Conservation (phyloP, 768 basidiomycete genomes). For the Favolaschia claudopus region DNA sequence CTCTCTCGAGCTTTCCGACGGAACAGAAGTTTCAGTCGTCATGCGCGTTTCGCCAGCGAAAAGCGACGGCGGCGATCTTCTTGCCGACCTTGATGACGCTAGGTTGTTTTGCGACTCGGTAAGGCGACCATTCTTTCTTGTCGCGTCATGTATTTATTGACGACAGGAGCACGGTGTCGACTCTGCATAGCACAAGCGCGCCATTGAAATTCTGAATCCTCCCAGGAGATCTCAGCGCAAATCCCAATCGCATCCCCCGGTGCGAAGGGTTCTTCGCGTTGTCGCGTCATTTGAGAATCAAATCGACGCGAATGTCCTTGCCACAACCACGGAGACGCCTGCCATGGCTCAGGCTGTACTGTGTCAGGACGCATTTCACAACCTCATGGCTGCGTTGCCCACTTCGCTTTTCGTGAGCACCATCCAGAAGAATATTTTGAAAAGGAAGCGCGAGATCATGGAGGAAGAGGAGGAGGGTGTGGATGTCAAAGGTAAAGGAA, state of each 20-base stretch:
- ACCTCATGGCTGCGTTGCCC: too few species aligned
- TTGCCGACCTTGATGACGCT: not conserved
- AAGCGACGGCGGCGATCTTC: not conserved
- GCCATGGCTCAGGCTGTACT: too few species aligned
- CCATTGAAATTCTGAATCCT: not conserved
- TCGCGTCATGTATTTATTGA: too few species aligned
- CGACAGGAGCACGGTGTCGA: not conserved
- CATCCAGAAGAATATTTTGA: too few species aligned
- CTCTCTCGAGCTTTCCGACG: constrained; percentile 43
- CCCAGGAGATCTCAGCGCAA: not conserved
- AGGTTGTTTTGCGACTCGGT: not conserved
- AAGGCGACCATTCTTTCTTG: not conserved
- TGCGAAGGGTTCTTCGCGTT: not conserved
- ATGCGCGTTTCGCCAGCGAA: constrained; percentile 42
- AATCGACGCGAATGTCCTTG: too few species aligned
- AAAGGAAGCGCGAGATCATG: too few species aligned
- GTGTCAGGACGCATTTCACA: too few species aligned
- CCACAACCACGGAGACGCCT: too few species aligned
- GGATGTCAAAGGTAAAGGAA: too few species aligned
- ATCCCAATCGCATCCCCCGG: not conserved
- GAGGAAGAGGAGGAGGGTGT: too few species aligned
- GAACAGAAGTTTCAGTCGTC: constrained; percentile 49
- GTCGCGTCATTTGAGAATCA: not conserved
- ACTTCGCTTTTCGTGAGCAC: too few species aligned
- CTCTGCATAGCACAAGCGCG: not conserved